Percentiles rank a stretch among this genome's conserved stretches.
Conservation (phyloP, 495 filamentous ascomycete species). For the Podospora pseudopauciseta region DNA sequence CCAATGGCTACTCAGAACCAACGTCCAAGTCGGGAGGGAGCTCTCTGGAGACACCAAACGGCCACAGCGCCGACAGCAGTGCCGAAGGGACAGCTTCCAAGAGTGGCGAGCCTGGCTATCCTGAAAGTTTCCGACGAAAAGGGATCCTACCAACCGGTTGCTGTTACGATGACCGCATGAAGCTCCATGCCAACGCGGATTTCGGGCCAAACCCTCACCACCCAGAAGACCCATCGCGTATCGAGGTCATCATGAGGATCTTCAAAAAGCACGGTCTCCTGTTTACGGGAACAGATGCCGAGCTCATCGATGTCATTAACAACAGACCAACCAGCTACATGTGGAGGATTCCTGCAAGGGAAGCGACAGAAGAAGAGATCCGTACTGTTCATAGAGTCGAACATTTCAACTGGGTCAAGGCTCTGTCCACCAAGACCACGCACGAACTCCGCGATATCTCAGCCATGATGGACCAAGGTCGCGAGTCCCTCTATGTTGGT, state of each 20-base stretch:
- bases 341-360: slow-evolving; percentile 68
- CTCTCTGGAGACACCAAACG: slow-evolving; percentile 26
- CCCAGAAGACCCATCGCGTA: slow-evolving; percentile 88
- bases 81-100: slow-evolving; percentile 19
- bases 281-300: slow-evolving; percentile 45
- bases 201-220: slow-evolving; percentile 67
- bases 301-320: slow-evolving; percentile 44
- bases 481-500: slow-evolving; percentile 90
- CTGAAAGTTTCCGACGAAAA: slow-evolving; percentile 24
- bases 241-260: slow-evolving; percentile 82
- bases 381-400: slow-evolving; percentile 66
- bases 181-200: slow-evolving; percentile 79
- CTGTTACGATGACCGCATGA: slow-evolving; percentile 92
- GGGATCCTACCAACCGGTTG: slow-evolving; percentile 62
- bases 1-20: slow-evolving; percentile 37
- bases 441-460: slow-evolving; percentile 60
- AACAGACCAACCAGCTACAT: slow-evolving; percentile 57
- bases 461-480: slow-evolving; percentile 53
- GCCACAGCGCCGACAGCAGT: slow-evolving; percentile 23
- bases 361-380: slow-evolving; percentile 73
- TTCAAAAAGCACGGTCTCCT: slow-evolving; percentile 76
- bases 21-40: slow-evolving; percentile 21
- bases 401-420: slow-evolving; percentile 74
- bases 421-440: slow-evolving; percentile 50
- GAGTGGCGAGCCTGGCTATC: slow-evolving; percentile 25